A percentile compares a stretch with the other conserved stretches of the same genome.
Conservation (phyloP, 2,329 filamentous ascomycete genomes). For the Didymella pomorum region DNA sequence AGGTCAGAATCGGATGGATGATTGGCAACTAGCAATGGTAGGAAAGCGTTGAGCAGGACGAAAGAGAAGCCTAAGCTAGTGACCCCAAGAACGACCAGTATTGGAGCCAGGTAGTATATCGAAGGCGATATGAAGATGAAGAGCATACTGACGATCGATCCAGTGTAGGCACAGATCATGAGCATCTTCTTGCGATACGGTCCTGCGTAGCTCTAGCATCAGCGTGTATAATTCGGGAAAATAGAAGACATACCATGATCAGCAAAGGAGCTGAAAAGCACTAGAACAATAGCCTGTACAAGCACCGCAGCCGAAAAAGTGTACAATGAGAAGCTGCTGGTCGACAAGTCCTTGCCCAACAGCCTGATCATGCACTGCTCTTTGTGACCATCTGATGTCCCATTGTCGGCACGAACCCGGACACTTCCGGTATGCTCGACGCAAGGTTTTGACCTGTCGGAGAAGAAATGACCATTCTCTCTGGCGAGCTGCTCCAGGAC, state of each 20-base stretch:
- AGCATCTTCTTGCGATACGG: constrained; percentile 84
- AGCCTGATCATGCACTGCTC: constrained; percentile 80
- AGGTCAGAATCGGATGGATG: constrained; percentile 62
- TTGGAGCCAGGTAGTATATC: constrained; percentile 78
- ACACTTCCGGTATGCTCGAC: constrained; percentile 58
- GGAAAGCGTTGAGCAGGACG: constrained; percentile 91
- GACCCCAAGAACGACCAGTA: constrained; percentile 86
- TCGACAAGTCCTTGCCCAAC: constrained; percentile 82
- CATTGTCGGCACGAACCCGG: constrained; percentile 22
- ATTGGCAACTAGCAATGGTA: constrained; percentile 85
- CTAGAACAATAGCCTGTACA: constrained; percentile 83
- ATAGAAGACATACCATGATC: constrained; percentile 73
- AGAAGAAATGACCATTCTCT: constrained; percentile 84
- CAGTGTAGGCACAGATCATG: constrained; percentile 78
- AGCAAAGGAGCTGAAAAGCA: constrained; percentile 91
- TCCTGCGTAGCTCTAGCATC: constrained; percentile 36
- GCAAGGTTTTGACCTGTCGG: constrained; percentile 77
- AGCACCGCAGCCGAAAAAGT: constrained; percentile 90
- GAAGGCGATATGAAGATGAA: constrained; percentile 79
- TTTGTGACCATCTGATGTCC: constrained; percentile 31
- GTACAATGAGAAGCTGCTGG: constrained; percentile 94
- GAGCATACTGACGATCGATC: constrained; percentile 78
- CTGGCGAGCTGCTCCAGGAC: constrained; percentile 88
- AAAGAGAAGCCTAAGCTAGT: constrained; percentile 94
- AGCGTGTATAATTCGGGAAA: not conserved